phyloP scores from a whole-genome alignment of 1,139 yeast species.

The Pichia sp. region DNA sequence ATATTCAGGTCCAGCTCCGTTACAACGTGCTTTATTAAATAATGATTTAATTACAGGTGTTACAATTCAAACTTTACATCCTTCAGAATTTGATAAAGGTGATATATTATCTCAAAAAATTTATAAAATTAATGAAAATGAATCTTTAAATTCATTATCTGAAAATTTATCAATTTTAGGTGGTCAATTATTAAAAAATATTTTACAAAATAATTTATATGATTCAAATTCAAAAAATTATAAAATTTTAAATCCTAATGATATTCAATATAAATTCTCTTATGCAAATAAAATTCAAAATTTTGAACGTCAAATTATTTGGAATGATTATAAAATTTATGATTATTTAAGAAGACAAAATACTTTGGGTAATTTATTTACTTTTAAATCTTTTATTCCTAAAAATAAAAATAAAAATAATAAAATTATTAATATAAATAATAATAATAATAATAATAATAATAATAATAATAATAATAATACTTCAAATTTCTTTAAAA shows the following conservation, averaged over 20 bases:
- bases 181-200: slow-evolving; percentile 47
- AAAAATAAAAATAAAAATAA: slow-evolving; percentile 10
- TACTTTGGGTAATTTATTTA: slow-evolving; percentile 55
- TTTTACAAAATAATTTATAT: slow-evolving; percentile 36
- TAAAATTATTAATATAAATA: background rate
- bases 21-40: slow-evolving; percentile 71
- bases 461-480: too few species aligned
- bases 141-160: slow-evolving; percentile 39
- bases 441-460: too few species aligned
- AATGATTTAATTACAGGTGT: slow-evolving; percentile 68
- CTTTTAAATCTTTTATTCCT: slow-evolving; percentile 34
- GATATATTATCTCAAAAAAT: slow-evolving; percentile 55
- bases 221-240: slow-evolving; percentile 17
- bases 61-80: slow-evolving; percentile 84
- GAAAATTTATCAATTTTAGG: slow-evolving; percentile 52
- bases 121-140: slow-evolving; percentile 29
- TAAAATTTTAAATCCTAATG: slow-evolving; percentile 20
- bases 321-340: slow-evolving; percentile 37
- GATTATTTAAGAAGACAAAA: slow-evolving; percentile 41
- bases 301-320: slow-evolving; percentile 37
- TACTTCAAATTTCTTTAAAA: slow-evolving; percentile 24
- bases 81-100: slow-evolving; percentile 80
- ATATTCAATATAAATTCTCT: slow-evolving; percentile 34
- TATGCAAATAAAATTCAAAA: slow-evolving; percentile 53
- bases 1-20: slow-evolving; percentile 86